Base-by-base conservation (phyloP, 169 alveolate genomes). In the Eimeria sp. region DNA sequence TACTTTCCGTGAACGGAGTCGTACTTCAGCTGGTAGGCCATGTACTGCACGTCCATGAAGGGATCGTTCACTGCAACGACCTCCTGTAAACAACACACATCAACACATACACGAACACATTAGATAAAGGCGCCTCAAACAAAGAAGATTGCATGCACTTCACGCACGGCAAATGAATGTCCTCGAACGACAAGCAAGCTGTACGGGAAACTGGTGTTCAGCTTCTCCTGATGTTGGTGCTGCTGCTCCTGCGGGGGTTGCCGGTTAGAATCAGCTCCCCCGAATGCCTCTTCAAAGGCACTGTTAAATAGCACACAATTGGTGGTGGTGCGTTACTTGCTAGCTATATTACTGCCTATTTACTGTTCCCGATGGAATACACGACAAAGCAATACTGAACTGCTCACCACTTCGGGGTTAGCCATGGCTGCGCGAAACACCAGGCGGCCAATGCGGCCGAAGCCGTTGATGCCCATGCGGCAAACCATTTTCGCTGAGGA, bases 371-470 rank as follows among this genome's bases (percentile, higher is more conserved):
- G 40, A 34, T 0, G 40, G 40, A 34, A 34, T 34, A 34, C 40
- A 34, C 40, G 2, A 34, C 40, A 34, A 34, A 34, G 40, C 40
- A 34, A 34, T n/a, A 40, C 87, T n/a, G 22, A 54, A 43, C 18
- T 61, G 27, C 80, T 95, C 88, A 96, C 98, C 92, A 98, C 97
- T 54, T 96, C 98, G 20, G 95, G 97, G 93, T 98, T 98, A 34
- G 96, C 98, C 94, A 96, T 87, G 84, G 99, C 98, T 6, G 99
- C 99, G 92, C 99, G 99, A 98, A 99, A 98, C 76, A 99, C 99
- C 96, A 99, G 97, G 89, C 99, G 99, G 76, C 99, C 99, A 97
- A 99, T 99, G 96, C 99, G 99, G 96, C 99, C 99, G 98, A 99
- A 99, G 83, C 99, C 99, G 98, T 99, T 99, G 98, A 99, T 99